Evolutionary conservation across 1,284 basidiomycete species (phyloP).

Genomic region (Rhodotorula sp.): DNA sequence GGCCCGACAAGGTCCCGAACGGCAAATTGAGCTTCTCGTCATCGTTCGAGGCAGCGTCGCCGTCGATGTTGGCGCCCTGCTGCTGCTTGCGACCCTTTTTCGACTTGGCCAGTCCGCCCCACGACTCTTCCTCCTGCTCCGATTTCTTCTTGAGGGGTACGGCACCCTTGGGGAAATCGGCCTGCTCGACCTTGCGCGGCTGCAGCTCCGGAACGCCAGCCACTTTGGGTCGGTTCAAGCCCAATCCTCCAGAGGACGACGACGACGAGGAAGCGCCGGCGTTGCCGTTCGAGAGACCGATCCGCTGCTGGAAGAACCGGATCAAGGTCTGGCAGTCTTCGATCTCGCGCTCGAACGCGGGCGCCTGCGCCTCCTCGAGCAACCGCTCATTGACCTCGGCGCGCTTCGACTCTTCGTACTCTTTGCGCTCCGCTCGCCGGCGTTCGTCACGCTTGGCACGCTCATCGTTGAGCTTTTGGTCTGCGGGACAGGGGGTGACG

Average conservation of each 20-base stretch:
- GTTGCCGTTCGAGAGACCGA: slow-evolving; percentile 50
- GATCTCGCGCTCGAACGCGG: slow-evolving; percentile 89
- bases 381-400: slow-evolving; percentile 75
- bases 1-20: slow-evolving; percentile 78
- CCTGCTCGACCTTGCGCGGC: slow-evolving; percentile 73
- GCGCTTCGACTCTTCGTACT: slow-evolving; percentile 78
- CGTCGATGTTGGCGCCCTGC: slow-evolving; percentile 10
- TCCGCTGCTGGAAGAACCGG: slow-evolving; percentile 72
- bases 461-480: slow-evolving; percentile 55
- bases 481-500: slow-evolving; percentile 7
- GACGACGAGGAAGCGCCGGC: slow-evolving; percentile 50
- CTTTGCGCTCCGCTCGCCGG: slow-evolving; percentile 73
- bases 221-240: slow-evolving; percentile 40
- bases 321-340: slow-evolving; percentile 96
- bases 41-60: background rate
- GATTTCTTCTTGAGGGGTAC: slow-evolving; percentile 80
- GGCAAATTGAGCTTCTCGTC: slow-evolving; percentile 67
- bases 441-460: slow-evolving; percentile 78
- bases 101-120: slow-evolving; percentile 68
- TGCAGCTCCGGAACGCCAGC: slow-evolving; percentile 70
- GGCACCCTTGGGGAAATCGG: slow-evolving; percentile 61
- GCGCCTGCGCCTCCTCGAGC: slow-evolving; percentile 84
- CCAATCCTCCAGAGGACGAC: slow-evolving; percentile 51
- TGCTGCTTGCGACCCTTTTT: slow-evolving; percentile 58
- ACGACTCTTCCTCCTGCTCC: slow-evolving; percentile 75